These are phyloP conservation scores for Ciborinia camelliae DNA, from an alignment of 2,329 filamentous ascomycete species.

Conservation along the genomic window DNA sequence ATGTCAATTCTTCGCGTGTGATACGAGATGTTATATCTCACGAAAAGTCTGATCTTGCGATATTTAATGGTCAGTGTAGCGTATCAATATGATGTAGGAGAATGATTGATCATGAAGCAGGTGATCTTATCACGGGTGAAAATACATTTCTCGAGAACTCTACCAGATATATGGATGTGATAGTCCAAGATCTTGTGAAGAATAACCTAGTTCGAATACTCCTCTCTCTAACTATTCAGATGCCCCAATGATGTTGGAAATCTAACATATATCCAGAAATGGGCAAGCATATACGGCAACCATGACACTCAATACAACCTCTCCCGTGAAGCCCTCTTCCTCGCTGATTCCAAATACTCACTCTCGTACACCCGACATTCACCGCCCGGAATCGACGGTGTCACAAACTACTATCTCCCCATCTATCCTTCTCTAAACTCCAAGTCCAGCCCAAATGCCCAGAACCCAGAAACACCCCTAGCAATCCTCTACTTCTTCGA, in stretches of 20 bases:
- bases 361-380: conserved; percentile 44
- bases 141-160: conserved; percentile 54
- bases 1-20: conserved; percentile 54
- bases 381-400: conserved; percentile 42
- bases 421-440: conserved; percentile 43
- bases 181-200: conserved; percentile 56
- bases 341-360: conserved; percentile 40
- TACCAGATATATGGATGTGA: conserved; percentile 55
- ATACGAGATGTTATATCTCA: conserved; percentile 55
- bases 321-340: conserved; percentile 44
- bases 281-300: conserved; percentile 69
- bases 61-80: conserved; percentile 48
- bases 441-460: not conserved
- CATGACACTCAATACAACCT: conserved; percentile 63
- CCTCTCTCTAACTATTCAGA: not conserved
- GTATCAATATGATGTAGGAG: not conserved
- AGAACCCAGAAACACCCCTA: conserved; percentile 37
- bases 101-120: conserved; percentile 41
- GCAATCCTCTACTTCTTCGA: conserved; percentile 72
- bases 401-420: conserved; percentile 54
- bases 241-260: too few species aligned
- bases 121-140: conserved; percentile 69
- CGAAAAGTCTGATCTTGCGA: conserved; percentile 58
- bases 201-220: conserved; percentile 36
- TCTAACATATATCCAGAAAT: conserved; percentile 35